Evolutionary conservation across 164 flowering plant species (phyloP), one percentile per base, ranked within the genome.

Genomic region (Magnolia kwangsiensis): DNA sequence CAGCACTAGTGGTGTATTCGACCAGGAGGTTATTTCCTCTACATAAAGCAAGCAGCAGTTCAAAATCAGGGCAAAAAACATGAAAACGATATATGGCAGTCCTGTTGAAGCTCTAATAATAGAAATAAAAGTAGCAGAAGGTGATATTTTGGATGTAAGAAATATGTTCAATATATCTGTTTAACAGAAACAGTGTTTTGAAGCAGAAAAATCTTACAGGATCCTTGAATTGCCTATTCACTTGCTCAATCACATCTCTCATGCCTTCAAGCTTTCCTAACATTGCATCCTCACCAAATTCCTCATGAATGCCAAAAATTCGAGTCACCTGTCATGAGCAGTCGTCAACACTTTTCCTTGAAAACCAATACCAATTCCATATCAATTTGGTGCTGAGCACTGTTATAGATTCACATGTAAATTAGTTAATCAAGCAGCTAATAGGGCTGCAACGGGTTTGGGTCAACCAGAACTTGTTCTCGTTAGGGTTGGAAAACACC

Each of bases 201-300:
- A 73, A 73, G n/a, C 51, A 20, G 29, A 1, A 58, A 76, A 67
- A 59, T 67, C 91, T 83, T 87, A 92, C 96, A 7, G 96, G 96
- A 82, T 92, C 90, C 80, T 88, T 90, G 79, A 92, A 92, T 84
- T 96, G 98, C 86, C 80, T 88, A 79, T 96, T 96, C 69, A 96
- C 99, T 94, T 90, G 88, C 81, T 92, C 96, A 80, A 94, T 92
- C 71, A 94, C 91, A 79, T 94, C 95, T 84, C 90, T 94, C 98
- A 96, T 91, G 80, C 98, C 94, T 81, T 96, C 97, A 31, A 96
- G 90, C 89, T 76, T 91, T 77, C 99, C 99, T 55, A 94, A 77
- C 71, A 96, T 83, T n/a, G 97, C 97, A 84, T 96, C 99, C 83
- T 94, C 98, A n/a, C 91, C 95, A 83, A 92, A 94, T 63, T 91